These are phyloP conservation scores for Mallotus japonicus DNA, from an alignment of 441 rosid genomes.

Conservation along the genomic window DNA sequence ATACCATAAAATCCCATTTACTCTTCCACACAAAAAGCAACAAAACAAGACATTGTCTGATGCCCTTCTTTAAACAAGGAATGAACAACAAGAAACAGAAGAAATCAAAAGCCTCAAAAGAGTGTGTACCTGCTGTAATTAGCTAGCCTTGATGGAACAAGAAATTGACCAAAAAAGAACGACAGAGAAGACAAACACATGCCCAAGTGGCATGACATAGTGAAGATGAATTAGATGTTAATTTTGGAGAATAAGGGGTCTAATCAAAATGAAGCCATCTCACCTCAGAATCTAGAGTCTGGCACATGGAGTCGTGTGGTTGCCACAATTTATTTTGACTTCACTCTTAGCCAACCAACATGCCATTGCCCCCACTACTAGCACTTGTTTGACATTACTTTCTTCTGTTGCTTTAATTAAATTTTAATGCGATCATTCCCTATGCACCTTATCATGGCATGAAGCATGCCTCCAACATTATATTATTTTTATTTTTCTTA, in stretches of 20 bases:
- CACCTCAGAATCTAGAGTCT: not conserved
- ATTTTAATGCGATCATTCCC: not conserved
- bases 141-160: too few species aligned
- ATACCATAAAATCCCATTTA: too few species aligned
- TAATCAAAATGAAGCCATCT: too few species aligned
- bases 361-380: constrained; percentile 1
- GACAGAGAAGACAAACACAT: not conserved
- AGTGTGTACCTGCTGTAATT: too few species aligned
- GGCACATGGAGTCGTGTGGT: constrained; percentile 31
- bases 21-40: too few species aligned
- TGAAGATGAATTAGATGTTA: too few species aligned
- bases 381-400: not conserved
- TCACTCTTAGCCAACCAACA: constrained; percentile 25
- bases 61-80: too few species aligned
- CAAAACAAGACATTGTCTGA: too few species aligned
- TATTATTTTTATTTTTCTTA: too few species aligned
- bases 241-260: not conserved
- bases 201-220: not conserved
- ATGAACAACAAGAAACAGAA: too few species aligned
- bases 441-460: not conserved
- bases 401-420: not conserved
- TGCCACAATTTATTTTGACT: constrained; percentile 11
- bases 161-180: too few species aligned
- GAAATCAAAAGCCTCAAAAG: too few species aligned
- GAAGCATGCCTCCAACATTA: not conserved